Evolutionary conservation across 768 basidiomycete species (phyloP), one percentile per base, ranked within the genome.

Genomic region (Suillus weaverae): DNA sequence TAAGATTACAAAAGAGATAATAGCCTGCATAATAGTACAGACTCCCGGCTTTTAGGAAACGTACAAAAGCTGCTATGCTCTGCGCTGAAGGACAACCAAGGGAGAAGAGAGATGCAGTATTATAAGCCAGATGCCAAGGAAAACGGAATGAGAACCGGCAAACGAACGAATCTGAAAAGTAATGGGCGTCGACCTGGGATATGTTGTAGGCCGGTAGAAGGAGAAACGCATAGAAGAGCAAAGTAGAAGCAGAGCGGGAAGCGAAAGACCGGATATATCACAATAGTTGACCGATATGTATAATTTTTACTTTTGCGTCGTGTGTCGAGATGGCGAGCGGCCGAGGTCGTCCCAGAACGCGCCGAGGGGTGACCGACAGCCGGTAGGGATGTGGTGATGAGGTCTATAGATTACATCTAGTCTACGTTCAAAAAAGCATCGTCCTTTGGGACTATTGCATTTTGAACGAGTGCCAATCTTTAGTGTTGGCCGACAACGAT

Each of bases 241-340:
- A n/a, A 64, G 51, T 46, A 66, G 60, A 65, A 69, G 63, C 50
- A 65, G 63, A 41, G 67, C 36, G 53, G 59, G 63, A 62, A 63
- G 53, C 10, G 44, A 61, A 67, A 64, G 54, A 64, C 46, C 60
- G 30, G 50, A 59, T 59, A 59, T 59, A 41, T 39, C 30, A 59
- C 69, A 71, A 73, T 75, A 71, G 62, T 70, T 64, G 70, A 74
- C 67, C 73, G 73, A 75, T 76, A 75, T 73, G 73, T 71, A 75
- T 75, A 76, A 68, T 72, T 75, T 76, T 75, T 75, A 77, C 74
- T 76, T 77, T 75, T 76, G 60, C 32, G 20, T 20, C 5, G 14
- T 41, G 33, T 30, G 48, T 14, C 35, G 51, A 20, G 61, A 32
- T 41, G 59, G 56, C 8, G 60, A 60, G 56, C 10, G 20, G 53